Conservation (phyloP, 148 eudicot genomes). For the Dysphania ambrosioides region DNA sequence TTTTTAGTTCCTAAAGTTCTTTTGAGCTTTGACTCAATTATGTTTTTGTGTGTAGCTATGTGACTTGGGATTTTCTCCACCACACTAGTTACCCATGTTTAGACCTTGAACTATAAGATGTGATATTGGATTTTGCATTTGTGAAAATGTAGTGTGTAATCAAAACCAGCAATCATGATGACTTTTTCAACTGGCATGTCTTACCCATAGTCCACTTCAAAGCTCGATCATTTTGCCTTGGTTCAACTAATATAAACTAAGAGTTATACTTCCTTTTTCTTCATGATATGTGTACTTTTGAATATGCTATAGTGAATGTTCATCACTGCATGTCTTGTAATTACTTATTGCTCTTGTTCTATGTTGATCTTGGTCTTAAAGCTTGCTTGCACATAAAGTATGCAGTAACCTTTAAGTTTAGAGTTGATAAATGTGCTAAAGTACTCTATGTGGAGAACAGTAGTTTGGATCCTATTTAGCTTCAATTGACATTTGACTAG, state of each 20-base stretch:
- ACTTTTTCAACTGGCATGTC: not conserved
- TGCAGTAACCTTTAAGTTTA: constrained; percentile 6
- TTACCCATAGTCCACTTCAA: not conserved
- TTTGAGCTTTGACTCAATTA: not conserved
- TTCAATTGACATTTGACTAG: constrained; percentile 25
- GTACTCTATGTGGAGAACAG: not conserved
- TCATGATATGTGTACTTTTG: not conserved
- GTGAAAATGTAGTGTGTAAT: not conserved
- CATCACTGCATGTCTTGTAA: not conserved
- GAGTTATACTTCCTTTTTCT: not conserved
- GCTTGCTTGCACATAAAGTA: not conserved
- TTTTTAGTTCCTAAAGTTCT: not conserved
- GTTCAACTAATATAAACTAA: not conserved
- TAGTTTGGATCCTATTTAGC: not conserved
- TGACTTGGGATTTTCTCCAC: not conserved
- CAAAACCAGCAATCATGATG: not conserved
- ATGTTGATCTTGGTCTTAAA: not conserved
- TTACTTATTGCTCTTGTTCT: not conserved
- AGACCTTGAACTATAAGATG: not conserved
- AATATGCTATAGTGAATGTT: not conserved
- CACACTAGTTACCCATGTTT: not conserved
- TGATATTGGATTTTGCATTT: not conserved
- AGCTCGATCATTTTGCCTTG: not conserved
- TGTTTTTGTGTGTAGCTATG: not conserved
- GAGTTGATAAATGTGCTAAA: not conserved